Evolutionary conservation across 139 green algal species (phyloP).

Genomic region (Chlamydomonas incerta): DNA sequence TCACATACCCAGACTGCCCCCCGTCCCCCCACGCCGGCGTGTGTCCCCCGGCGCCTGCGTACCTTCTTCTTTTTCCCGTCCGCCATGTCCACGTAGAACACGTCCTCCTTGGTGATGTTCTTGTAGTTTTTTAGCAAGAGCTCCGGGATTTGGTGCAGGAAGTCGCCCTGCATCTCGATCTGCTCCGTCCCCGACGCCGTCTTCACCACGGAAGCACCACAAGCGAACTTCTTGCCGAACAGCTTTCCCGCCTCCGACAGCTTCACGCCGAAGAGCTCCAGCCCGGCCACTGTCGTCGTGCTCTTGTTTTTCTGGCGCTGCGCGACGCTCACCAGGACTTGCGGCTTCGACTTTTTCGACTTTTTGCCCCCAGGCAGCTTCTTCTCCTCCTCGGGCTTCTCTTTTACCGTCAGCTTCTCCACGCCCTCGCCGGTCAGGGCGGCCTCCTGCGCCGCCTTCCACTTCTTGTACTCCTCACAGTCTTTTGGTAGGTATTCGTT

Average conservation of each 20-base stretch:
- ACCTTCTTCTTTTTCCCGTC: constrained; percentile 77
- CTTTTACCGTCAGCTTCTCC: constrained; percentile 72
- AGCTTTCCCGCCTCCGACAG: constrained; percentile 92
- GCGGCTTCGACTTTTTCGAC: constrained; percentile 84
- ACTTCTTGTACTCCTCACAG: constrained; percentile 87
- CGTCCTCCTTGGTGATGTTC: constrained; percentile 73
- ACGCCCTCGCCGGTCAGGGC: constrained; percentile 51
- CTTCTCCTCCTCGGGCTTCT: constrained; percentile 75
- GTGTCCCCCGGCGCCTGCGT: neutral
- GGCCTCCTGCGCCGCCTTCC: constrained; percentile 77
- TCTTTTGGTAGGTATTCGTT: constrained; percentile 90
- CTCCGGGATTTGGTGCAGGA: constrained; percentile 74
- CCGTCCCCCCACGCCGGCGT: no score
- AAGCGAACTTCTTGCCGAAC: constrained; percentile 99
- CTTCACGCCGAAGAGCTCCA: constrained; percentile 94
- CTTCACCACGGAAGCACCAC: constrained; percentile 92
- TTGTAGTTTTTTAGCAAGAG: constrained; percentile 88
- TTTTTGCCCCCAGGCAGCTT: constrained; percentile 78
- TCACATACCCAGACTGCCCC: no score
- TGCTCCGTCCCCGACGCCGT: constrained; percentile 88
- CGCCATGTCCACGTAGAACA: constrained; percentile 70
- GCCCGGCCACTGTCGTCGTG: constrained; percentile 90
- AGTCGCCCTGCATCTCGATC: constrained; percentile 95
- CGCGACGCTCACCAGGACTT: constrained; percentile 79
- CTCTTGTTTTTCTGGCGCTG: constrained; percentile 96